These are phyloP conservation scores for Pseudogymnoascus sp. DNA, from an alignment of 2,329 filamentous ascomycete genomes.

Conservation along the genomic window DNA sequence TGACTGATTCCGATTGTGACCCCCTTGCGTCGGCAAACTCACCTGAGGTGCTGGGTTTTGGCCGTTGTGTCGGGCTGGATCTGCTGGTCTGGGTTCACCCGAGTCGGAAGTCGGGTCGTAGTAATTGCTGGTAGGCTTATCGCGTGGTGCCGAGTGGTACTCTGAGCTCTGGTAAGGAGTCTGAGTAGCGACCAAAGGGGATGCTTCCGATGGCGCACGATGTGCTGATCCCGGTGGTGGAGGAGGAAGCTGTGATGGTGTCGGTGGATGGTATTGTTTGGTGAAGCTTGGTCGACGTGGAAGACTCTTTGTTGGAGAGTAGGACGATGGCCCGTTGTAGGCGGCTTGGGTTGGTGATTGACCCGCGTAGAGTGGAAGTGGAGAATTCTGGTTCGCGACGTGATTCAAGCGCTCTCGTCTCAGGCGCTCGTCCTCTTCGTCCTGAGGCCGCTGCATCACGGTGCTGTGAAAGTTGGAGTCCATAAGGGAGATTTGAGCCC, in stretches of 20 bases:
- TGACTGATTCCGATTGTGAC: constrained; percentile 7
- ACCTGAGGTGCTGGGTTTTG: constrained; percentile 25
- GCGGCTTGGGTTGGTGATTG: constrained; percentile 22
- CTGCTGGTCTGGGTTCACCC: constrained; percentile 31
- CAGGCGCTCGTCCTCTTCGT: constrained; percentile 20
- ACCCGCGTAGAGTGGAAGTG: constrained; percentile 16
- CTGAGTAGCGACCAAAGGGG: constrained; percentile 20
- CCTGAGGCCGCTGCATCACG: constrained; percentile 23
- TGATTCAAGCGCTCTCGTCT: constrained; percentile 23
- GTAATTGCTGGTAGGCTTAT: constrained; percentile 35
- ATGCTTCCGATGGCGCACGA: constrained; percentile 22
- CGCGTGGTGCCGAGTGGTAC: constrained; percentile 29
- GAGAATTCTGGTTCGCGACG: constrained; percentile 22
- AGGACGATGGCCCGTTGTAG: constrained; percentile 18
- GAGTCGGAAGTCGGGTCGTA: constrained; percentile 38
- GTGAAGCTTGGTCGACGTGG: constrained; percentile 24
- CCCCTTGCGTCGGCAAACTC: constrained; percentile 12
- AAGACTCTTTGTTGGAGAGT: constrained; percentile 23
- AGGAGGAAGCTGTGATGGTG: constrained; percentile 20
- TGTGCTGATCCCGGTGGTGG: constrained; percentile 18
- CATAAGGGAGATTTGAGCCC: constrained; percentile 14
- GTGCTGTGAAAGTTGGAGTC: constrained; percentile 25
- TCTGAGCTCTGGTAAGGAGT: constrained; percentile 24
- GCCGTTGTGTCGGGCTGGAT: constrained; percentile 23
- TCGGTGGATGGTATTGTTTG: constrained; percentile 22